phyloP scores from a whole-genome alignment of 1,284 basidiomycete species.

The Pseudozyma tsukubaensis region DNA sequence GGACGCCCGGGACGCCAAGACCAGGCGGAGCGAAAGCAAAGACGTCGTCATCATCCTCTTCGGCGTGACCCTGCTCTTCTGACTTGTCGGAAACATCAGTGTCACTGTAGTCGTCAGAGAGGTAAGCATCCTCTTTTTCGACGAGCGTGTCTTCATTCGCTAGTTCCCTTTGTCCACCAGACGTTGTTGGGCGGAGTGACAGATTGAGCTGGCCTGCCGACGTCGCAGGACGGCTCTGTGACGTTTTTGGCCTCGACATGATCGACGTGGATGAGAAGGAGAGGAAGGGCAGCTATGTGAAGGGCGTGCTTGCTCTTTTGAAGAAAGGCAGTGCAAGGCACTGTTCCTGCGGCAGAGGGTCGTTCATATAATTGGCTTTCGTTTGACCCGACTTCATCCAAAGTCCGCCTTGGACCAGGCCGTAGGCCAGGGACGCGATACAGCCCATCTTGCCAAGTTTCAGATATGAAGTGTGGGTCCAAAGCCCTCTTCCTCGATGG shows the following conservation, averaged over 20 bases:
- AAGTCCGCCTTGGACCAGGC: neutral
- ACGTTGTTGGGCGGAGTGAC: constrained; percentile 14
- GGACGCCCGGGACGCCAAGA: constrained; percentile 6
- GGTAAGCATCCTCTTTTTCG: neutral
- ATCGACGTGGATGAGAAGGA: neutral
- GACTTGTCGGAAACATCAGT: constrained; percentile 4
- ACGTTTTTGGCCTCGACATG: constrained; percentile 34
- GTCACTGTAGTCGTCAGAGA: neutral
- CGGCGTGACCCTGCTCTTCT: constrained; percentile 10
- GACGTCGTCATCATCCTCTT: constrained; percentile 38
- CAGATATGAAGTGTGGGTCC: constrained; percentile 7
- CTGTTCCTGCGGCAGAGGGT: no score
- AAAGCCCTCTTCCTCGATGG: no score
- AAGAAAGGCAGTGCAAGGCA: no score
- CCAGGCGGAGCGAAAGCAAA: constrained; percentile 48
- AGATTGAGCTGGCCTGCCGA: constrained; percentile 15
- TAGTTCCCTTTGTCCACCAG: neutral
- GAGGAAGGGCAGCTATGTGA: neutral
- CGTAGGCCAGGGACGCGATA: neutral
- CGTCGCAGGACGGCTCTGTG: constrained; percentile 15
- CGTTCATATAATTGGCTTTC: no score
- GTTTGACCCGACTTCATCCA: neutral
- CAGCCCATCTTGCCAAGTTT: neutral
- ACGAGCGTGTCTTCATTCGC: neutral
- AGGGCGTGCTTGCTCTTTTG: no score